phyloP scores from a whole-genome alignment of 805 yeast genomes.

The Myxozyma geophila region DNA sequence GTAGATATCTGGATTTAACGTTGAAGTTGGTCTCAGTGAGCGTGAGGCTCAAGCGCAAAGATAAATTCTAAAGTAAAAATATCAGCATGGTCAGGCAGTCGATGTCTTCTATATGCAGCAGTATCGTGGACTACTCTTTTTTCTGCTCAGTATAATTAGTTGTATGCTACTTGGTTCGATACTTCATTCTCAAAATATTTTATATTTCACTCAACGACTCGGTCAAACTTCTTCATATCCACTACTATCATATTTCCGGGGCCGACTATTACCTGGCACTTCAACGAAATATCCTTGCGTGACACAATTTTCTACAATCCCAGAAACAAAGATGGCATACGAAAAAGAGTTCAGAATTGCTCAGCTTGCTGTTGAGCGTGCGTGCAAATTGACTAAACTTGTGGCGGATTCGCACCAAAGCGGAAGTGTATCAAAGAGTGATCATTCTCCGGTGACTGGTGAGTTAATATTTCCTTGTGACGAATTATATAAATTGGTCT shows the following conservation, averaged over 20 bases:
- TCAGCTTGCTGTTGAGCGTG: constrained; percentile 86
- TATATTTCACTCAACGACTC: not conserved
- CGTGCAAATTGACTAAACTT: constrained; percentile 75
- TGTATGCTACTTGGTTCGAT: not conserved
- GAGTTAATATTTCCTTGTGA: not conserved
- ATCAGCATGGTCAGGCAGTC: not conserved
- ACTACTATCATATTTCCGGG: not conserved
- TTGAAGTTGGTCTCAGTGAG: not conserved
- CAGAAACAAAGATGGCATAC: constrained; percentile 45
- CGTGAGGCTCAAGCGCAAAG: constrained; percentile 5
- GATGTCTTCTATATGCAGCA: constrained; percentile 3
- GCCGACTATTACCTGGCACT: not conserved
- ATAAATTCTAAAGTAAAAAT: not conserved
- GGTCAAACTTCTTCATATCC: not conserved
- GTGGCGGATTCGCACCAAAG: constrained; percentile 50
- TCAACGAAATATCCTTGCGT: not conserved
- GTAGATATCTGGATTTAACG: not conserved
- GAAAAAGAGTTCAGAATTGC: constrained; percentile 77
- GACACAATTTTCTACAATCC: not conserved
- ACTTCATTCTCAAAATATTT: not conserved
- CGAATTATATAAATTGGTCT: not conserved
- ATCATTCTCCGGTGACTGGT: constrained; percentile 91
- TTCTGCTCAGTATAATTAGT: not conserved
- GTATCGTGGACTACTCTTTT: not conserved
- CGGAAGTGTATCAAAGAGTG: constrained; percentile 67